Evolutionary conservation across 176 grass and related monocot species (phyloP).

Genomic region (Carex cristatella): DNA sequence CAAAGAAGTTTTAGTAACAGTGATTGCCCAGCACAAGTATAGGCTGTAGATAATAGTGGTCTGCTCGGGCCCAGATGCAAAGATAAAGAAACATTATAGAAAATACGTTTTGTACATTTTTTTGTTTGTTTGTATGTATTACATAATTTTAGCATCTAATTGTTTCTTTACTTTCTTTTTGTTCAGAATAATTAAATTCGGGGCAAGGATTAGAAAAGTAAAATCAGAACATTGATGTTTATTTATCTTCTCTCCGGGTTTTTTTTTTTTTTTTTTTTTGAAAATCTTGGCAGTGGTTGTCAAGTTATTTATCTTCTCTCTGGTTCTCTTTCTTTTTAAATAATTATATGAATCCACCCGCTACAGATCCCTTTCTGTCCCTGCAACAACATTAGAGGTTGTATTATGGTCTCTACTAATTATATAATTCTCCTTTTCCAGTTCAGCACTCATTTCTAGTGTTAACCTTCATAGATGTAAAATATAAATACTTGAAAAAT

Average conservation of each 20-base stretch:
- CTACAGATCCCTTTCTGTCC: too few species aligned
- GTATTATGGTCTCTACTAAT: too few species aligned
- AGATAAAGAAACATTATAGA: not conserved
- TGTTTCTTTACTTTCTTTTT: not conserved
- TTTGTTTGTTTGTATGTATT: not conserved
- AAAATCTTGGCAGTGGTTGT: not conserved
- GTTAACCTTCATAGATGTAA: too few species aligned
- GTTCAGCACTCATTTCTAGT: too few species aligned
- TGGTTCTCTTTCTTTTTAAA: too few species aligned
- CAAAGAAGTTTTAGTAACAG: not conserved
- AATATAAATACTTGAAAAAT: too few species aligned
- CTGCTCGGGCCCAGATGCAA: not conserved
- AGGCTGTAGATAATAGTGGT: not conserved
- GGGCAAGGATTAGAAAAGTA: not conserved
- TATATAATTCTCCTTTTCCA: too few species aligned
- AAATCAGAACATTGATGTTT: not conserved
- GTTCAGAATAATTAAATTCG: not conserved
- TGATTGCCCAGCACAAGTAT: not conserved
- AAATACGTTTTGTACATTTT: not conserved
- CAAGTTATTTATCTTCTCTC: too few species aligned
- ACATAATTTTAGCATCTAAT: not conserved
- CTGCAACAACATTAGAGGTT: too few species aligned
- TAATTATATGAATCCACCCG: too few species aligned
- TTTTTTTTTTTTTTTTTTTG: not conserved
- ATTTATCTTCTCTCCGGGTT: not conserved